Evolutionary conservation across 768 basidiomycete species (phyloP).

Genomic region (Phylloporus sp.): DNA sequence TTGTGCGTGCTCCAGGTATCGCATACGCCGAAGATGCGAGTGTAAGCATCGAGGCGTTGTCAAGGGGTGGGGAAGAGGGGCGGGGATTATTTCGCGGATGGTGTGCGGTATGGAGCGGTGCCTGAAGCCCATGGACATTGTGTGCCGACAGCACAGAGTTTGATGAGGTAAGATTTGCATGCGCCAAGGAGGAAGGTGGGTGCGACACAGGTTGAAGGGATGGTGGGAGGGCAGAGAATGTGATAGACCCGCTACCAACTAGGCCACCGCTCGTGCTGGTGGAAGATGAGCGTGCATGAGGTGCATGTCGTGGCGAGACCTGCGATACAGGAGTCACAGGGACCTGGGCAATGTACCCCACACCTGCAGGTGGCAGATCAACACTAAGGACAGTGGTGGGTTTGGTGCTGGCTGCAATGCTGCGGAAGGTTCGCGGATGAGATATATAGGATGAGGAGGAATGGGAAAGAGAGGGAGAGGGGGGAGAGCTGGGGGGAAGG

Average conservation of each 20-base stretch:
- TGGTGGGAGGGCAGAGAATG: constrained; percentile 66
- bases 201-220: constrained; percentile 42
- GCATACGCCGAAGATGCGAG: constrained; percentile 92
- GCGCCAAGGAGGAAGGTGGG: constrained; percentile 34
- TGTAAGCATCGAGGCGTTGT: constrained; percentile 90
- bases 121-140: constrained; percentile 47
- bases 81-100: constrained; percentile 95
- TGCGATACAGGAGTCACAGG: constrained; percentile 55
- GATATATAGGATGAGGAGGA: constrained; percentile 83
- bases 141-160: constrained; percentile 31
- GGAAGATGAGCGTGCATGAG: constrained; percentile 60
- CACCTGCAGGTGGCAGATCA: constrained; percentile 72
- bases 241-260: constrained; percentile 54
- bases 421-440: constrained; percentile 74
- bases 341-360: constrained; percentile 90
- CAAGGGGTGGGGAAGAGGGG: constrained; percentile 83
- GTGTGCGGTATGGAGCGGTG: constrained; percentile 84
- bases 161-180: constrained; percentile 16
- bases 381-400: constrained; percentile 92
- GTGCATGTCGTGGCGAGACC: constrained; percentile 44
- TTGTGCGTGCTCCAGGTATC: constrained; percentile 51
- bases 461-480: constrained; percentile 79
- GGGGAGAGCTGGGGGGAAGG: constrained; percentile 81
- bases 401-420: constrained; percentile 85
- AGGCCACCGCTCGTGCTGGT: constrained; percentile 44